These are phyloP conservation scores for Plectosphaerella plurivora DNA, from an alignment of 2,329 filamentous ascomycete genomes.

Conservation along the genomic window DNA sequence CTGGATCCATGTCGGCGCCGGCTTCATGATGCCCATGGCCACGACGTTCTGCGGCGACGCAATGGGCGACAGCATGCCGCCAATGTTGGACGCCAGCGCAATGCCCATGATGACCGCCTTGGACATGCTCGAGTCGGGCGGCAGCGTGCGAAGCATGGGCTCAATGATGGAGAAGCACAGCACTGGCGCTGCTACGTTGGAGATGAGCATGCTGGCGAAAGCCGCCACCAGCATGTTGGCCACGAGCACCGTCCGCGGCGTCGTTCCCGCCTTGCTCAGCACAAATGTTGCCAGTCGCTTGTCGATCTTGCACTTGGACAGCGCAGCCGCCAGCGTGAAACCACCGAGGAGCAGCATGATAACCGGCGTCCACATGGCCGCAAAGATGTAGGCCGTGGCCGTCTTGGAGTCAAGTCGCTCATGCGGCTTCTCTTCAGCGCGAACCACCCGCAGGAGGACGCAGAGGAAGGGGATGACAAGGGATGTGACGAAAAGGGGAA, in stretches of 20 bases:
- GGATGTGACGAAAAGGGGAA: constrained; percentile 94
- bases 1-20: constrained; percentile 83
- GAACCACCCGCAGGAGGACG: constrained; percentile 79
- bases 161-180: constrained; percentile 97
- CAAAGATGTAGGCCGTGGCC: constrained; percentile 80
- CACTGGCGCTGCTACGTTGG: constrained; percentile 94
- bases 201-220: constrained; percentile 98
- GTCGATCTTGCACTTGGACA: constrained; percentile 97
- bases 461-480: constrained; percentile 90
- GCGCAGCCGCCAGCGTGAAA: constrained; percentile 89
- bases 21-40: constrained; percentile 91
- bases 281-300: constrained; percentile 96
- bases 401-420: constrained; percentile 69
- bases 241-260: constrained; percentile 82
- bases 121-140: constrained; percentile 85
- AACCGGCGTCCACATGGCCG: constrained; percentile 98
- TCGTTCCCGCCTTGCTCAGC: constrained; percentile 91
- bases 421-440: constrained; percentile 56
- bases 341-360: constrained; percentile 97
- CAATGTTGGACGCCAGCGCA: constrained; percentile 90
- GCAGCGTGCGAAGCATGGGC: constrained; percentile 91
- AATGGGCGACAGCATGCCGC: constrained; percentile 93
- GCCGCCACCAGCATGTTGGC: constrained; percentile 98
- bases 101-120: constrained; percentile 95
- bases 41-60: constrained; percentile 97